Conservation (phyloP, 2,329 filamentous ascomycete species). For the Didymella keratinophila region DNA sequence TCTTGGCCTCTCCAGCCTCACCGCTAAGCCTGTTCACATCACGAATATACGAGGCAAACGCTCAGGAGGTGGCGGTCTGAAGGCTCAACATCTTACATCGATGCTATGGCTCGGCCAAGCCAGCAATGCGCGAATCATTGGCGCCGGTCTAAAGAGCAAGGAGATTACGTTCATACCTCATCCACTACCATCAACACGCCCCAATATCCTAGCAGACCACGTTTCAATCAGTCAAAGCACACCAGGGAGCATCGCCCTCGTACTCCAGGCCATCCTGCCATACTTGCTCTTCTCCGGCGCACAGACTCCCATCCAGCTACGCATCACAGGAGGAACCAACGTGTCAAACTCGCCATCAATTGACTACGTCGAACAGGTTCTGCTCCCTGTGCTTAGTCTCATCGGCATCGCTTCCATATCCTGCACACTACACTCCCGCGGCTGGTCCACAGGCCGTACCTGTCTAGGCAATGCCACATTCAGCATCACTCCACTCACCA, state of each 20-base stretch:
- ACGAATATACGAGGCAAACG: slow-evolving; percentile 63
- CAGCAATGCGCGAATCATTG: slow-evolving; percentile 54
- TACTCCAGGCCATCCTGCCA: slow-evolving; percentile 67
- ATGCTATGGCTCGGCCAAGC: slow-evolving; percentile 62
- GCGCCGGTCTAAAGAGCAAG: slow-evolving; percentile 54
- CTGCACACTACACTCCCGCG: slow-evolving; percentile 56
- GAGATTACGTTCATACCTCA: slow-evolving; percentile 50
- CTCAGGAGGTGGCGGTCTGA: slow-evolving; percentile 61
- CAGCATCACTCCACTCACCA: slow-evolving; percentile 53
- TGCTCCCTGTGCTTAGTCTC: slow-evolving; percentile 60
- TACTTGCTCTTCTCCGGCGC: slow-evolving; percentile 59
- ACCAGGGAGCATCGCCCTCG: slow-evolving; percentile 63
- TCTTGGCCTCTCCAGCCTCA: slow-evolving; percentile 63
- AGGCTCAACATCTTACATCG: slow-evolving; percentile 64
- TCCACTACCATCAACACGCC: not conserved
- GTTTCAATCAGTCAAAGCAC: slow-evolving; percentile 49
- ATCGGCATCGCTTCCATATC: slow-evolving; percentile 61
- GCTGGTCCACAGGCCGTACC: slow-evolving; percentile 61
- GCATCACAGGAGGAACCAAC: slow-evolving; percentile 66
- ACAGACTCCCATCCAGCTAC: slow-evolving; percentile 44
- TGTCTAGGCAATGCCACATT: slow-evolving; percentile 61
- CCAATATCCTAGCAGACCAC: slow-evolving; percentile 24
- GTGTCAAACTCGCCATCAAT: slow-evolving; percentile 62
- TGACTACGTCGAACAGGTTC: slow-evolving; percentile 65
- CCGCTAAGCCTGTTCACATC: slow-evolving; percentile 59